A percentile compares a stretch with the other conserved stretches of the same genome.
Evolutionary conservation across 2,329 filamentous ascomycete species (phyloP).

Genomic region (Chaetomiaceae sp.): DNA sequence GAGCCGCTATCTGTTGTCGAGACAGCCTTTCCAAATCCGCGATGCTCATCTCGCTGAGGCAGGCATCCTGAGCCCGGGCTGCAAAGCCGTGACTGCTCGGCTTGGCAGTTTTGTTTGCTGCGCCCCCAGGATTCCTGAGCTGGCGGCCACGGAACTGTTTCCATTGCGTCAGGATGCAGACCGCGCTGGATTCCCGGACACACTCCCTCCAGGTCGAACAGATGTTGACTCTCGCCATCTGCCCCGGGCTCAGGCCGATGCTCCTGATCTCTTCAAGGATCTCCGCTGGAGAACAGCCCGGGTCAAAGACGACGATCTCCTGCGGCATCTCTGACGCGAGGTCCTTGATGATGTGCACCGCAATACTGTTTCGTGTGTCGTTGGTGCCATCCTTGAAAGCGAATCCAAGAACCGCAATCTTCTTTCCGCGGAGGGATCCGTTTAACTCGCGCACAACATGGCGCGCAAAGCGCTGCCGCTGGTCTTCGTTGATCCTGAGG

Average conservation of each 20-base stretch:
- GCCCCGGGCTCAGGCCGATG: conserved; percentile 27
- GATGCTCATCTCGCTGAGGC: conserved; percentile 29
- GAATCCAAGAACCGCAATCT: conserved; percentile 53
- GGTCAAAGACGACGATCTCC: conserved; percentile 50
- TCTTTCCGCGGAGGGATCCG: conserved; percentile 50
- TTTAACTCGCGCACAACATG: conserved; percentile 51
- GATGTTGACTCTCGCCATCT: conserved; percentile 34
- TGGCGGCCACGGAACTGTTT: conserved; percentile 43
- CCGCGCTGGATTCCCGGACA: conserved; percentile 41
- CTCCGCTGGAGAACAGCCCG: conserved; percentile 35
- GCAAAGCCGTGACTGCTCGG: neutral
- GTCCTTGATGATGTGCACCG: conserved; percentile 47
- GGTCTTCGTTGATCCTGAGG: conserved; percentile 54
- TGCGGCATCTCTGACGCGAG: conserved; percentile 45
- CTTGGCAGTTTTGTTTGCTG: neutral
- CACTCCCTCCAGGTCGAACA: conserved; percentile 40
- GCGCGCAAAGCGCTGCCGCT: conserved; percentile 49
- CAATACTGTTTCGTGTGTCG: conserved; percentile 53
- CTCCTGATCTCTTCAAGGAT: conserved; percentile 28
- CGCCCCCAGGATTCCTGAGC: conserved; percentile 15
- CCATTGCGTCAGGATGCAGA: conserved; percentile 49
- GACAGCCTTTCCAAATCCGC: conserved; percentile 25
- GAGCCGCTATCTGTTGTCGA: neutral
- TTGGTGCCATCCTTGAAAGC: conserved; percentile 59
- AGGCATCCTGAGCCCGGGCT: neutral